A percentile compares a stretch with the other conserved stretches of the same genome.
Conservation (phyloP, 2,329 filamentous ascomycete species). For the Penicillium capsulatum region DNA sequence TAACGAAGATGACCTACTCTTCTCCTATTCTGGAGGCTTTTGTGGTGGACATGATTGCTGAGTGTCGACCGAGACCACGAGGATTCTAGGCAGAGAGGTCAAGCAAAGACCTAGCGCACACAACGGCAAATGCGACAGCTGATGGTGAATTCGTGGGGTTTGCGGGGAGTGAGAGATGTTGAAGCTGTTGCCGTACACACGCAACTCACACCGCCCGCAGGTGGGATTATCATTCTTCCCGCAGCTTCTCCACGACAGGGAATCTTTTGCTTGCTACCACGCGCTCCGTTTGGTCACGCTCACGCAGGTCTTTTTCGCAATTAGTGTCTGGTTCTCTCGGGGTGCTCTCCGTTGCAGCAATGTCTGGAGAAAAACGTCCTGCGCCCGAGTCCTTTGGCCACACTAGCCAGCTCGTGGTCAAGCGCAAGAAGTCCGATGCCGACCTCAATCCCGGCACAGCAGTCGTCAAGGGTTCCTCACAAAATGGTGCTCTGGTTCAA, state of each 20-base stretch:
- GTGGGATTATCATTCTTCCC: conserved; percentile 26
- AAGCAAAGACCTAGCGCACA: not conserved
- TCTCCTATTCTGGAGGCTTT: conserved; percentile 68
- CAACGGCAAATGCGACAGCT: conserved; percentile 8
- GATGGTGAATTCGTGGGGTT: conserved; percentile 6
- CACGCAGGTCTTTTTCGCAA: conserved; percentile 1
- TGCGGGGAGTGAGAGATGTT: conserved; percentile 22
- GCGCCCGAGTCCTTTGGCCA: conserved; percentile 78
- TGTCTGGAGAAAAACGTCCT: conserved; percentile 89
- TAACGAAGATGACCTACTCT: conserved; percentile 57
- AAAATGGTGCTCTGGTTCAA: conserved; percentile 62
- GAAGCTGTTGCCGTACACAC: conserved; percentile 16
- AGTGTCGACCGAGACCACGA: not conserved
- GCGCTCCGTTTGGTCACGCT: conserved; percentile 1
- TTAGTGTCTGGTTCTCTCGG: not conserved
- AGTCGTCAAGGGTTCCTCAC: conserved; percentile 52
- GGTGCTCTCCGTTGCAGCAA: conserved; percentile 35
- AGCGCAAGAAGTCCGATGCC: conserved; percentile 73
- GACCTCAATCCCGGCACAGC: conserved; percentile 54
- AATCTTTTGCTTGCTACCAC: conserved; percentile 15
- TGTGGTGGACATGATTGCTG: conserved; percentile 50
- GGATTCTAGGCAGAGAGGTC: not conserved
- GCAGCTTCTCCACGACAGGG: conserved; percentile 14
- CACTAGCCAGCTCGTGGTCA: conserved; percentile 72
- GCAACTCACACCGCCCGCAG: conserved; percentile 18